A percentile compares a stretch with the other conserved stretches of the same genome.
phyloP scores from a whole-genome alignment of 306 rosid genomes.

The Cucumis sativus region DNA sequence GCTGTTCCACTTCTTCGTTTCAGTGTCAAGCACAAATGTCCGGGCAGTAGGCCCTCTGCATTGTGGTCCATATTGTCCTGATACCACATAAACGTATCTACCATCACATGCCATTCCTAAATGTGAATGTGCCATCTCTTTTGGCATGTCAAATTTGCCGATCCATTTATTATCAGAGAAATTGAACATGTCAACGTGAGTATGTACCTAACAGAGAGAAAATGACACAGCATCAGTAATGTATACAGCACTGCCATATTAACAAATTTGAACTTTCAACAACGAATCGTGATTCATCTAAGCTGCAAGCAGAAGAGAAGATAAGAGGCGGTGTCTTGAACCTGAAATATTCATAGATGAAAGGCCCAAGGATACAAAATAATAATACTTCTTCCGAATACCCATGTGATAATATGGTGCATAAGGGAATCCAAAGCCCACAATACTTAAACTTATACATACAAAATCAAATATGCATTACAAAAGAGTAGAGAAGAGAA shows the following conservation, averaged over 20 bases:
- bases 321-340: neutral
- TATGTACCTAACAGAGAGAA: slow-evolving; percentile 48
- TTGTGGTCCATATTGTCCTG: slow-evolving; percentile 82
- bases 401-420: neutral
- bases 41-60: slow-evolving; percentile 63
- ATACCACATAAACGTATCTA: slow-evolving; percentile 63
- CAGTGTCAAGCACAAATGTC: slow-evolving; percentile 53
- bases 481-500: neutral
- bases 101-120: slow-evolving; percentile 80
- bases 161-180: slow-evolving; percentile 49
- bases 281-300: neutral
- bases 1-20: slow-evolving; percentile 48
- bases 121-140: slow-evolving; percentile 87
- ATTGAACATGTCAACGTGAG: slow-evolving; percentile 67
- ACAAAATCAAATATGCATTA: neutral
- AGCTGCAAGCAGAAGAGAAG: neutral
- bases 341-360: neutral
- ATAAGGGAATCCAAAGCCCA: neutral
- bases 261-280: neutral
- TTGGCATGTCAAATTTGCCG: slow-evolving; percentile 50
- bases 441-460: neutral
- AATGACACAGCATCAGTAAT: slow-evolving; percentile 2
- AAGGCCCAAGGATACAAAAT: neutral
- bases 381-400: neutral
- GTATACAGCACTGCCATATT: neutral